Conservation (phyloP, 805 yeast genomes). For the Wickerhamomyces bovis region DNA sequence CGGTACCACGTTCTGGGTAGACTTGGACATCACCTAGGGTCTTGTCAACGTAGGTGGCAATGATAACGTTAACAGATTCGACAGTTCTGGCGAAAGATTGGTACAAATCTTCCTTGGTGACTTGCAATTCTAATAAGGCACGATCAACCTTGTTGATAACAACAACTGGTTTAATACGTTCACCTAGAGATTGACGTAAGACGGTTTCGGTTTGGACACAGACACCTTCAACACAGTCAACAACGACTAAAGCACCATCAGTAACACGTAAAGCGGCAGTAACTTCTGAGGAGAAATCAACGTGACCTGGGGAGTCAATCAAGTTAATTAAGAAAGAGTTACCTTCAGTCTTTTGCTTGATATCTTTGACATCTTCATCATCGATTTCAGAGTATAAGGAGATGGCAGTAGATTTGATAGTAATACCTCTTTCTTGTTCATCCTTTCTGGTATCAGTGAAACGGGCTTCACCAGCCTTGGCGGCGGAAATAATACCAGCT, state of each 20-base stretch:
- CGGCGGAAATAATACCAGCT: slow-evolving; percentile 99
- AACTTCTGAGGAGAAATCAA: slow-evolving; percentile 99
- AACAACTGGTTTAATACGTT: slow-evolving; percentile 98
- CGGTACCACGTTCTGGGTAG: slow-evolving; percentile 98
- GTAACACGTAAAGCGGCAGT: slow-evolving; percentile 99
- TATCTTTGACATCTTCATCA: slow-evolving; percentile 84
- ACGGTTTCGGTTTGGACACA: slow-evolving; percentile 99
- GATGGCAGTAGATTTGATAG: slow-evolving; percentile 98
- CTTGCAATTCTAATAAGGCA: slow-evolving; percentile 98
- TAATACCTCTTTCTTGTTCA: slow-evolving; percentile 99
- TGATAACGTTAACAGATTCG: slow-evolving; percentile 98
- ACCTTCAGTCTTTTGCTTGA: slow-evolving; percentile 81
- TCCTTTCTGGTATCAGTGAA: slow-evolving; percentile 99
- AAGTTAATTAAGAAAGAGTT: slow-evolving; percentile 94
- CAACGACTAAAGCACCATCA: slow-evolving; percentile 99
- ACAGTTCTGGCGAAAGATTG: slow-evolving; percentile 98
- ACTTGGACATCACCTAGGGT: slow-evolving; percentile 94
- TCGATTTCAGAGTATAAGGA: slow-evolving; percentile 86
- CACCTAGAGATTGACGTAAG: slow-evolving; percentile 97
- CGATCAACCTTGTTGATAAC: slow-evolving; percentile 99
- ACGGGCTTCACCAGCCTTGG: slow-evolving; percentile 99
- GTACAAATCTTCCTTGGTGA: slow-evolving; percentile 97
- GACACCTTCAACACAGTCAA: slow-evolving; percentile 99
- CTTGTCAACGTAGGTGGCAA: slow-evolving; percentile 90
- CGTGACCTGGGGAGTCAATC: slow-evolving; percentile 99